Evolutionary conservation across 495 filamentous ascomycete genomes (phyloP), one percentile per base, ranked within the genome.

Genomic region (Staphylotrichum tortipilum): DNA sequence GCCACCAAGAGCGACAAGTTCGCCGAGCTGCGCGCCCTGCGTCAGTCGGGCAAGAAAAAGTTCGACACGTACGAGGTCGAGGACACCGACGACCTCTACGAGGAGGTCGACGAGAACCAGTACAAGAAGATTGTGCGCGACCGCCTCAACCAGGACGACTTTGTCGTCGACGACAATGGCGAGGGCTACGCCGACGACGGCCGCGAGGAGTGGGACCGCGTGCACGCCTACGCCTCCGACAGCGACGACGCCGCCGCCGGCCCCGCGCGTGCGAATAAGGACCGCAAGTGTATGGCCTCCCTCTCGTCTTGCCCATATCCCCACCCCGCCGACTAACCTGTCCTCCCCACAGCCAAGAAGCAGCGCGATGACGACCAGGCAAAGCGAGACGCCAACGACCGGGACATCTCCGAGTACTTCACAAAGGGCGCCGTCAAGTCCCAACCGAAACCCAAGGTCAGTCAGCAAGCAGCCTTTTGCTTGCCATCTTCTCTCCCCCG

Each of bases 141-240:
- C 37, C 85, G 94, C 18, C 75, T 98, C 37, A 88, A 94, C 62
- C 78, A 90, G 61, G 92, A 98, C 63, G 92, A 98, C 69, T 98
- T 98, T 52, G 91, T 98, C 47, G 87, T 98, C 45, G 88, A 94
- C 67, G 86, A 92, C 68, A 89, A 94, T 68, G 90, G 89, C 44
- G 86, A 86, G 53, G 88, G 89, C 22, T 98, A 98, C 63, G 91
- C 86, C 44, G 92, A 98, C 61, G 94, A 98, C 63, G 92, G 92
- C 48, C 86, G 92, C 42, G 92, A 98, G 63, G 92, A 95, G 38
- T 98, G 92, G 94, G 88, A 94, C 53, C 73, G 76, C 49, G 80
- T 85, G 54, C 77, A 69, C 17, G 68, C 60, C 34, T 83, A 87
- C 57, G 74, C 81, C 52, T 81, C 82, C 7, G 88, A 86, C 55